Evolutionary conservation across 257 asterid species (phyloP).

Genomic region (Paraleonurus japonicus): DNA sequence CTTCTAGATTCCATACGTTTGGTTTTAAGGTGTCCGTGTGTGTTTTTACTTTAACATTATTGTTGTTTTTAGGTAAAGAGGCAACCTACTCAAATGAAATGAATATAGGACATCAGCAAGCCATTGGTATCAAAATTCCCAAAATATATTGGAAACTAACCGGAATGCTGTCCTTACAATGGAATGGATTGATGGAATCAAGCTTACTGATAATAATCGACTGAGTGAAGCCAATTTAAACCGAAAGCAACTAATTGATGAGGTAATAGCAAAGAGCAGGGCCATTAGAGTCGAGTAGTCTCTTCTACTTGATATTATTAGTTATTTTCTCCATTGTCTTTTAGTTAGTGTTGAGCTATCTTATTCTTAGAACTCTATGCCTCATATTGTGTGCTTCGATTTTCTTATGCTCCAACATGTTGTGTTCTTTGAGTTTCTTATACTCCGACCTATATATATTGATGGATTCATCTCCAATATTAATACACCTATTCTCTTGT

Average conservation of each 20-base stretch:
- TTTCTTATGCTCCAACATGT: not conserved
- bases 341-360: conserved; percentile 2
- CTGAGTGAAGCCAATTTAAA: conserved; percentile 69
- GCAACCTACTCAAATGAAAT: conserved; percentile 33
- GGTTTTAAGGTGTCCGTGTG: conserved; percentile 1
- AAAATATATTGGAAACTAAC: conserved; percentile 91
- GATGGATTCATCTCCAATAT: not conserved
- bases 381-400: conserved; percentile 1
- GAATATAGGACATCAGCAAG: conserved; percentile 33
- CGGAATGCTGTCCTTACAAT: conserved; percentile 89
- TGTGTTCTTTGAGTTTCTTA: not conserved
- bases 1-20: not conserved
- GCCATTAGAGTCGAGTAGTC: conserved; percentile 4
- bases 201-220: conserved; percentile 76
- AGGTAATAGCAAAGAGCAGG: conserved; percentile 47
- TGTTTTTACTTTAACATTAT: conserved; percentile 13
- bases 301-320: not conserved
- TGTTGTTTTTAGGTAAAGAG: conserved; percentile 43
- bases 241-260: conserved; percentile 76
- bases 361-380: not conserved
- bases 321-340: conserved; percentile 4
- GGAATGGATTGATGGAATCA: conserved; percentile 98
- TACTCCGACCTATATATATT: not conserved
- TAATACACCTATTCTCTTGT: not conserved
- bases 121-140: conserved; percentile 70